Percentiles rank a stretch among this genome's conserved stretches.
Evolutionary conservation across 495 filamentous ascomycete species (phyloP).

Genomic region (Penicillium cosmopolitanum): DNA sequence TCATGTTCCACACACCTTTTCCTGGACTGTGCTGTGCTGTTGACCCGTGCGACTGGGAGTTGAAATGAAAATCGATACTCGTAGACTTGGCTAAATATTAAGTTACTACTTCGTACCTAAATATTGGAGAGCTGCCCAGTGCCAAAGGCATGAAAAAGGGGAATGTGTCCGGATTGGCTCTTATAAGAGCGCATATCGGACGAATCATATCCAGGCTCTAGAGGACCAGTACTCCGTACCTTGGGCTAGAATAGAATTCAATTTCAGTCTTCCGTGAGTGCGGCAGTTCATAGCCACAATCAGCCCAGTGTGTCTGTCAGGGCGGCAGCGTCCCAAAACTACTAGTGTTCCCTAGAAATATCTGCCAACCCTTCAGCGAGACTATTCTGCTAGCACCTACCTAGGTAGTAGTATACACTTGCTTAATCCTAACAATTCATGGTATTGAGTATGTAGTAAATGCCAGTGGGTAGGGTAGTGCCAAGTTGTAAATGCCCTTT

Average conservation of each 20-base stretch:
- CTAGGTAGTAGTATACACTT: too few relatives aligned
- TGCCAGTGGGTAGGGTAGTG: too few relatives aligned
- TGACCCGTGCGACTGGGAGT: not conserved
- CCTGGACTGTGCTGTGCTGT: not conserved
- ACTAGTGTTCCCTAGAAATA: too few relatives aligned
- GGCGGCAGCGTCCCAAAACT: too few relatives aligned
- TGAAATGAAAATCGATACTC: not conserved
- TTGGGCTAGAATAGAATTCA: not conserved
- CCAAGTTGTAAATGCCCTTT: too few relatives aligned
- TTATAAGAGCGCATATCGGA: slow-evolving; percentile 6
- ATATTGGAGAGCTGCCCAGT: not conserved
- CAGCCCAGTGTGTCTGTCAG: too few relatives aligned
- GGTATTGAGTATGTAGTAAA: too few relatives aligned
- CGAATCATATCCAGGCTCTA: slow-evolving; percentile 20
- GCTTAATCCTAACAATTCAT: too few relatives aligned
- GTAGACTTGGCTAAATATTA: not conserved
- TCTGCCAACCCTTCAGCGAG: too few relatives aligned
- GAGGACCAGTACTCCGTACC: not conserved
- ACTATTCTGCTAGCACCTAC: too few relatives aligned
- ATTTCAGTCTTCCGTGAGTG: not conserved
- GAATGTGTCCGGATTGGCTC: slow-evolving; percentile 5
- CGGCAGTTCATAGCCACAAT: too few relatives aligned
- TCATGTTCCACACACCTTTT: slow-evolving; percentile 3
- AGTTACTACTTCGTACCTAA: not conserved
- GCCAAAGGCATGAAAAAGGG: not conserved